These are phyloP conservation scores for Blastocystis sp. DNA, from an alignment of 352 stramenopile genomes.

Conservation along the genomic window DNA sequence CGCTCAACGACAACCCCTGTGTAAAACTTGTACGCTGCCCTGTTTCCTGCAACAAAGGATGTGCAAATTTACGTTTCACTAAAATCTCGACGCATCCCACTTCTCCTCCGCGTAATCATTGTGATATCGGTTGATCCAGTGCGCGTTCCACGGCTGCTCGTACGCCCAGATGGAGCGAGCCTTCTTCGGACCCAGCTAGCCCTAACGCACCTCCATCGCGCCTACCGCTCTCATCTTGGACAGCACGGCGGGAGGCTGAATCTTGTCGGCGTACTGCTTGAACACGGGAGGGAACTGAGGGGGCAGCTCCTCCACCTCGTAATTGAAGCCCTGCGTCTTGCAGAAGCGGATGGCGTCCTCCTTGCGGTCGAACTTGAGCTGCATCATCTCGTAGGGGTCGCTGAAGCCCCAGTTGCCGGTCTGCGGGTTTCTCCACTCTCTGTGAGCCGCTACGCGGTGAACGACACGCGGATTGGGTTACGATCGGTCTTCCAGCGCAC, in stretches of 20 bases:
- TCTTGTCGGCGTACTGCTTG: constrained; percentile 66
- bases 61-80: constrained; percentile 33
- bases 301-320: constrained; percentile 38
- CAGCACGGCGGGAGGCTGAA: constrained; percentile 53
- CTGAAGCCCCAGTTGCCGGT: constrained; percentile 49
- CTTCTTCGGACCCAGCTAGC: constrained; percentile 65
- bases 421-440: constrained; percentile 40
- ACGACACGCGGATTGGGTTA: neutral
- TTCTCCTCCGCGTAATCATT: constrained; percentile 54
- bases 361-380: constrained; percentile 64
- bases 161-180: constrained; percentile 63
- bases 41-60: too few relatives aligned
- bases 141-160: constrained; percentile 58
- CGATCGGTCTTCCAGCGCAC: constrained; percentile 57
- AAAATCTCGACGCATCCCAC: constrained; percentile 67
- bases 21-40: too few relatives aligned
- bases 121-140: constrained; percentile 62
- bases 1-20: neutral
- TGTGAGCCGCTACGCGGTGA: constrained; percentile 23
- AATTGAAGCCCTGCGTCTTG: constrained; percentile 60
- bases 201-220: neutral
- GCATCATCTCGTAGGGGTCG: constrained; percentile 62
- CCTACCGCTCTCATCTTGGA: constrained; percentile 64
- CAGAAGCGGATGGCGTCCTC: constrained; percentile 64
- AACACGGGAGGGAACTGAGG: constrained; percentile 49